Evolutionary conservation across 495 filamentous ascomycete genomes (phyloP).

Genomic region (Xylaria castorea): DNA sequence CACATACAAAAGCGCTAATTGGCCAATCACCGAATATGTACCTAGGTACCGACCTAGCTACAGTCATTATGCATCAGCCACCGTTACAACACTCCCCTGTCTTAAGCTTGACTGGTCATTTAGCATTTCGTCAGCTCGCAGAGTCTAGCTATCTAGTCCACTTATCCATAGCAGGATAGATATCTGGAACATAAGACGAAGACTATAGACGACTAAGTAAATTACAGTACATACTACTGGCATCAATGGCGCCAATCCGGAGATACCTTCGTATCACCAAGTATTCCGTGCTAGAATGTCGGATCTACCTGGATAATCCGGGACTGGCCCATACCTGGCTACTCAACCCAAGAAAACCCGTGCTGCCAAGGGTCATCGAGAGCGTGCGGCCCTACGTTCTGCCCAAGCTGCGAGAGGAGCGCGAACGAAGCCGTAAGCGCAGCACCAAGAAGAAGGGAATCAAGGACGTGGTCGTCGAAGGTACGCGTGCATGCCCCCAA

Average conservation of each 20-base stretch:
- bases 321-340: conserved; percentile 82
- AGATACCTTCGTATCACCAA: conserved; percentile 85
- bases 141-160: background rate
- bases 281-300: conserved; percentile 90
- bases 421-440: conserved; percentile 68
- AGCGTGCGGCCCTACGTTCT: conserved; percentile 83
- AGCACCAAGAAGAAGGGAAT: conserved; percentile 72
- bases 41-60: background rate
- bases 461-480: conserved; percentile 86
- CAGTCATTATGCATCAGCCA: background rate
- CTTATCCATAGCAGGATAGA: background rate
- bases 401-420: conserved; percentile 90
- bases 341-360: conserved; percentile 70
- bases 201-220: conserved; percentile 2
- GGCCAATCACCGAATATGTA: background rate
- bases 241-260: conserved; percentile 77
- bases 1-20: background rate
- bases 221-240: background rate
- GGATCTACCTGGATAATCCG: conserved; percentile 93
- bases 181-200: background rate
- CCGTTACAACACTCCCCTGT: background rate
- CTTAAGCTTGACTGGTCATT: background rate
- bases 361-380: conserved; percentile 81
- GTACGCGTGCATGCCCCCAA: conserved; percentile 52
- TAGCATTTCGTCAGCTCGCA: conserved; percentile 12